Percentiles rank a stretch among this genome's conserved stretches.
Evolutionary conservation across 495 filamentous ascomycete species (phyloP).

Genomic region (Viridothelium virens): DNA sequence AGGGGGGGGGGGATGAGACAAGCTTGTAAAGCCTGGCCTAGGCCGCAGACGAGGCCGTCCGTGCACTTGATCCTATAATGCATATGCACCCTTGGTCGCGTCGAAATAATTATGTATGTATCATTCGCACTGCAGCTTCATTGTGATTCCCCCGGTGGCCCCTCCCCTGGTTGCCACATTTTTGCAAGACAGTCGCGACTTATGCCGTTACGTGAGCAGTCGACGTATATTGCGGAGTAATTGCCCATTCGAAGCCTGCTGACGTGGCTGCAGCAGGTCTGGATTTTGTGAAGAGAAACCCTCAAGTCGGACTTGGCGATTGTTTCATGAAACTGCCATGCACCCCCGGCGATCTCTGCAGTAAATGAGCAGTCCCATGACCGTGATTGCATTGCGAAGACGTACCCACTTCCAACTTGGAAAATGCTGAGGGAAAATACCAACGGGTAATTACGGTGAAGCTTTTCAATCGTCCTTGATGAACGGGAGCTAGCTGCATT

Average conservation of each 20-base stretch:
- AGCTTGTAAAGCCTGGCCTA: not conserved
- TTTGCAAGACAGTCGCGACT: not conserved
- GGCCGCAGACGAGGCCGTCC: constrained; percentile 8
- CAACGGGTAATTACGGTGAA: no score
- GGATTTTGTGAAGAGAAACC: not conserved
- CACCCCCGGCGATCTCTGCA: constrained; percentile 5
- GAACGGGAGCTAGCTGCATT: not conserved
- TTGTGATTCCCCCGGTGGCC: not conserved
- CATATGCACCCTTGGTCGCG: not conserved
- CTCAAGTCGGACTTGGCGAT: not conserved
- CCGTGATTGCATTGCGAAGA: no score
- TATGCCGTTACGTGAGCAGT: constrained; percentile 1
- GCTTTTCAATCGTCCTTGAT: no score
- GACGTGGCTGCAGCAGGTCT: not conserved
- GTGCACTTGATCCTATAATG: constrained; percentile 1
- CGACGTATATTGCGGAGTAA: not conserved
- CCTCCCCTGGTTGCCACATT: not conserved
- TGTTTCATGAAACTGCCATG: constrained; percentile 7
- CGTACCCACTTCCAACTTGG: no score
- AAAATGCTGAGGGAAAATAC: no score
- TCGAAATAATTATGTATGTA: not conserved
- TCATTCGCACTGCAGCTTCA: constrained; percentile 3
- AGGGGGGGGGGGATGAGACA: not conserved
- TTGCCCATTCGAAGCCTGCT: not conserved
- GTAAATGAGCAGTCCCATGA: constrained; percentile 1